These are phyloP conservation scores for Lasiodiplodia sp. DNA, from an alignment of 2,329 filamentous ascomycete genomes.

Conservation along the genomic window DNA sequence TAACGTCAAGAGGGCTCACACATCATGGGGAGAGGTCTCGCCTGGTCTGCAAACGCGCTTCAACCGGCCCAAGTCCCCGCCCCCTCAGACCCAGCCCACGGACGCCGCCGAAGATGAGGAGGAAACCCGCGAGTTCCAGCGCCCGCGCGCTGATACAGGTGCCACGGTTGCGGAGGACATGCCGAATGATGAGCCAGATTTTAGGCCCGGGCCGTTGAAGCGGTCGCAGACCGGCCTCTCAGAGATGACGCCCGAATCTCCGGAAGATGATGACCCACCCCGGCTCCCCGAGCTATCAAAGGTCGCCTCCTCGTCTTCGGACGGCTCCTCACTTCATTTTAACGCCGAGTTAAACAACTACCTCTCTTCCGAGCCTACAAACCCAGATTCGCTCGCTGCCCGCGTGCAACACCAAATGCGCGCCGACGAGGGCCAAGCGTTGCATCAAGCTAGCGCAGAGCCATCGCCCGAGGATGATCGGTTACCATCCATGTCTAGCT, in stretches of 20 bases:
- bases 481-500: conserved; percentile 43
- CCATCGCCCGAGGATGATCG: conserved; percentile 34
- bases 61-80: conserved; percentile 27
- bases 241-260: conserved; percentile 34
- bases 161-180: conserved; percentile 35
- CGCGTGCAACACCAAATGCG: conserved; percentile 59
- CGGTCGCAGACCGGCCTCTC: conserved; percentile 65
- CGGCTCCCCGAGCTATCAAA: conserved; percentile 34
- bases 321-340: conserved; percentile 39
- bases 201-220: conserved; percentile 56
- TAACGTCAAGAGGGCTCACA: conserved; percentile 40
- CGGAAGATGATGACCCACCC: conserved; percentile 56
- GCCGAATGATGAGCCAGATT: conserved; percentile 41
- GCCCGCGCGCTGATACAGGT: conserved; percentile 39
- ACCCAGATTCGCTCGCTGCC: conserved; percentile 55
- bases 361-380: conserved; percentile 41
- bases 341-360: conserved; percentile 38
- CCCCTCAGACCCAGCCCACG: conserved; percentile 20
- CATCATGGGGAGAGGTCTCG: conserved; percentile 45
- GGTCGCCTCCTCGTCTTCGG: conserved; percentile 28
- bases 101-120: conserved; percentile 18
- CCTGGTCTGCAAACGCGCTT: conserved; percentile 42
- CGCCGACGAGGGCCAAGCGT: conserved; percentile 58
- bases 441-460: conserved; percentile 53
- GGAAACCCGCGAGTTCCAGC: conserved; percentile 18